Percentiles rank a stretch among this genome's conserved stretches.
Evolutionary conservation across 2,329 filamentous ascomycete genomes (phyloP).

Genomic region (Colletotrichum graminicola): DNA sequence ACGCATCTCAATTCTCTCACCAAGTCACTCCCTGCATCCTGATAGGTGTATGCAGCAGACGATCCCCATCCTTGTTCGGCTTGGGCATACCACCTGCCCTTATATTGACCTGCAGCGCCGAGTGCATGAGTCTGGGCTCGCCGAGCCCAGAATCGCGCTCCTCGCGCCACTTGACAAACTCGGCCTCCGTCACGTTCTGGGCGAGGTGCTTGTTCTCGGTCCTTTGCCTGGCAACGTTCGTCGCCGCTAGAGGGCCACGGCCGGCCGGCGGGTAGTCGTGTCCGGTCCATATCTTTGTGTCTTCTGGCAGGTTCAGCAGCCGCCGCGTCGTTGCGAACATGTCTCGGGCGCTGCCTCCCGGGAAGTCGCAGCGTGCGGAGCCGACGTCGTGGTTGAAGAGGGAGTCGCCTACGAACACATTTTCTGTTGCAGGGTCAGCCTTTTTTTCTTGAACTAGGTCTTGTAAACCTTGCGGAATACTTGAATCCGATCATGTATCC

Average conservation of each 20-base stretch:
- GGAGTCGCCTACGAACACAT: slow-evolving; percentile 60
- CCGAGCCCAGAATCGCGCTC: slow-evolving; percentile 58
- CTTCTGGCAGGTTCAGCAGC: slow-evolving; percentile 56
- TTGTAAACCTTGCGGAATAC: background rate
- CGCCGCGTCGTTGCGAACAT: slow-evolving; percentile 59
- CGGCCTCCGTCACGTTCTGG: slow-evolving; percentile 54
- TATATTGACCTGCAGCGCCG: slow-evolving; percentile 66
- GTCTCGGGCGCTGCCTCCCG: slow-evolving; percentile 59
- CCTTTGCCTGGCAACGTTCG: slow-evolving; percentile 62
- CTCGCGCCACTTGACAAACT: slow-evolving; percentile 58
- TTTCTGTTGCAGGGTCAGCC: slow-evolving; percentile 20
- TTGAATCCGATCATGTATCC: slow-evolving; percentile 58
- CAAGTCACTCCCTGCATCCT: slow-evolving; percentile 58
- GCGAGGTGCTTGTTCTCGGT: slow-evolving; percentile 62
- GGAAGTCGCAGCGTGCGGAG: slow-evolving; percentile 63
- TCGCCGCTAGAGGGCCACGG: slow-evolving; percentile 52
- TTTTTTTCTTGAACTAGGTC: background rate
- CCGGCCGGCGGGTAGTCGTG: slow-evolving; percentile 64
- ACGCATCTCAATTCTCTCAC: slow-evolving; percentile 54
- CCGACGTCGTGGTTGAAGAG: slow-evolving; percentile 63
- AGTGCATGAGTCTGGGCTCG: slow-evolving; percentile 62
- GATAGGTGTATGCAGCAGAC: slow-evolving; percentile 54
- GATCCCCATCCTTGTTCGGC: slow-evolving; percentile 47
- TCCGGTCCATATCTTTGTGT: slow-evolving; percentile 65
- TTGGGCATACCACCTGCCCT: slow-evolving; percentile 60